A percentile compares a stretch with the other conserved stretches of the same genome.
These are phyloP conservation scores for Fusarium albidum DNA, from an alignment of 2,329 filamentous ascomycete genomes.

Conservation along the genomic window DNA sequence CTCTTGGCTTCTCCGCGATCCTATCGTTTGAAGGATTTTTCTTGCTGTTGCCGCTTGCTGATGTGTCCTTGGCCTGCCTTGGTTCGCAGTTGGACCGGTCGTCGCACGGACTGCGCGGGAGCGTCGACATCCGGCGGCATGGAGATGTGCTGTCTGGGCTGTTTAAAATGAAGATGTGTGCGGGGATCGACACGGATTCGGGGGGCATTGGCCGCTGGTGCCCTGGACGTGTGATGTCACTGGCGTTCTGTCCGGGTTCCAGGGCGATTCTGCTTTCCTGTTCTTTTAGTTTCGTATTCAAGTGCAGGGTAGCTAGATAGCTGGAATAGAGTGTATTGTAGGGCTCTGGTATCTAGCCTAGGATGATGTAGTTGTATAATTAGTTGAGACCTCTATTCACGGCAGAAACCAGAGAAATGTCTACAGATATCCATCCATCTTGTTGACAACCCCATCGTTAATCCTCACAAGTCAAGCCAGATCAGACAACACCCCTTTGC, in stretches of 20 bases:
- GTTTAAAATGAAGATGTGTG: constrained; percentile 23
- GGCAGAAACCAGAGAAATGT: too few relatives aligned
- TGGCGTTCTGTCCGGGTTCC: too few relatives aligned
- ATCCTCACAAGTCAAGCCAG: background rate
- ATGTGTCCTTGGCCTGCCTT: background rate
- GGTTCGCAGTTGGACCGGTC: background rate
- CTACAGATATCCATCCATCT: too few relatives aligned
- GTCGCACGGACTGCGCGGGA: background rate
- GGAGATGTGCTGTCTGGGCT: constrained; percentile 12
- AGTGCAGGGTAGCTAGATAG: too few relatives aligned
- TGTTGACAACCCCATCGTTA: background rate
- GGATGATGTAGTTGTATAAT: too few relatives aligned
- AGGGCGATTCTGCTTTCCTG: too few relatives aligned
- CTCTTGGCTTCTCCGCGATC: constrained; percentile 16
- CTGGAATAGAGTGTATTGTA: too few relatives aligned
- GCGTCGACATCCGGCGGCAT: constrained; percentile 5
- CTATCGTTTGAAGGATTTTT: constrained; percentile 6
- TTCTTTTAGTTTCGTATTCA: too few relatives aligned
- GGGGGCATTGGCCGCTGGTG: constrained; percentile 1
- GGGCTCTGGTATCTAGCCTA: too few relatives aligned
- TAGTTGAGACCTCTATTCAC: too few relatives aligned
- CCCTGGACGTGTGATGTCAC: constrained; percentile 19
- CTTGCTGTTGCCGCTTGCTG: background rate
- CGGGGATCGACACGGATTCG: constrained; percentile 21
- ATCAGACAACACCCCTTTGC: background rate